phyloP scores from a whole-genome alignment of 805 yeast genomes.

The Sporopachydermia lactativora region DNA sequence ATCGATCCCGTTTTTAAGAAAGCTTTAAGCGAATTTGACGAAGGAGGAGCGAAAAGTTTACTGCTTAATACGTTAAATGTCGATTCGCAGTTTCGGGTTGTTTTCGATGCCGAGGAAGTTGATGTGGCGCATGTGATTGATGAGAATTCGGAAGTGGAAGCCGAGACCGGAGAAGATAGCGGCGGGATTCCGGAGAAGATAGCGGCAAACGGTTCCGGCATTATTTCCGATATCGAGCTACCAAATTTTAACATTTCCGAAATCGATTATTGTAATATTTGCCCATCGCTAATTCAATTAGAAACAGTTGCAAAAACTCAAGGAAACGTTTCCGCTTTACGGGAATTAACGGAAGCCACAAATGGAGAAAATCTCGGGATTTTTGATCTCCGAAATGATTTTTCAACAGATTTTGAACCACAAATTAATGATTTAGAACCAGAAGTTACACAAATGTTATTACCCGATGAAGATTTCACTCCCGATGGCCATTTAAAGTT shows the following conservation, averaged over 20 bases:
- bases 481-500: not conserved
- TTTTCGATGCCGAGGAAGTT: conserved; percentile 42
- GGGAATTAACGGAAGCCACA: conserved; percentile 19
- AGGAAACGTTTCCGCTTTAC: conserved; percentile 17
- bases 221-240: conserved; percentile 9
- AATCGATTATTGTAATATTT: conserved; percentile 28
- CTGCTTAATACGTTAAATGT: conserved; percentile 46
- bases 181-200: conserved; percentile 6
- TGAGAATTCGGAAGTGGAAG: conserved; percentile 12
- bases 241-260: conserved; percentile 13
- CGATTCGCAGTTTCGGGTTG: conserved; percentile 39
- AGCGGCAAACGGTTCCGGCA: conserved; percentile 14
- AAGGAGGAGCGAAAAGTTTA: conserved; percentile 67
- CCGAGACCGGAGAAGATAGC: conserved; percentile 10
- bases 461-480: conserved; percentile 1
- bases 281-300: conserved; percentile 59
- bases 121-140: conserved; percentile 14
- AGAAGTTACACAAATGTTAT: not conserved
- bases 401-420: not conserved
- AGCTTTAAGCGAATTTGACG: conserved; percentile 66
- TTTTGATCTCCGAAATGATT: not conserved
- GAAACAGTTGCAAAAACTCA: conserved; percentile 32
- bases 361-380: not conserved
- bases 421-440: not conserved
- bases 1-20: conserved; percentile 68